A percentile compares a stretch with the other conserved stretches of the same genome.
Evolutionary conservation across 179 eudicot genomes (phyloP).

Genomic region (Silene coronaria): DNA sequence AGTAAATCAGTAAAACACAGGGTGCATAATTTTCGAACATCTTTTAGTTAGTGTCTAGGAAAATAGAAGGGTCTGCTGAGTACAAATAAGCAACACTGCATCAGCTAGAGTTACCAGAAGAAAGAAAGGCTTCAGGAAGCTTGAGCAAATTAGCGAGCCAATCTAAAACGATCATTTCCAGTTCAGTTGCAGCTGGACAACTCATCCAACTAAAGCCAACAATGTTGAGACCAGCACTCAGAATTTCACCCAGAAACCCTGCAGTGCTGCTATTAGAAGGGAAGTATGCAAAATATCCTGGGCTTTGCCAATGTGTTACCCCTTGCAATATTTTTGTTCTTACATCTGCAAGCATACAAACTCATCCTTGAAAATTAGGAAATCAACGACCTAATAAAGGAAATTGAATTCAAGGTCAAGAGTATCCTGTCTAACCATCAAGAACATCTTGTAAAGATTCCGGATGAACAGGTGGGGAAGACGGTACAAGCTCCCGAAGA

Average conservation of each 20-base stretch:
- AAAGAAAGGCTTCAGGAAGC: conserved; percentile 69
- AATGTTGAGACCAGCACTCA: conserved; percentile 82
- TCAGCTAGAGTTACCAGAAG: conserved; percentile 42
- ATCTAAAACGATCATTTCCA: conserved; percentile 84
- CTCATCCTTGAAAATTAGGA: too few species aligned
- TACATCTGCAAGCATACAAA: conserved; percentile 47
- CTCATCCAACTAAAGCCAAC: conserved; percentile 96
- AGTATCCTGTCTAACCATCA: conserved; percentile 47
- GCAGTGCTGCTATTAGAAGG: conserved; percentile 90
- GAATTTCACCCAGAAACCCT: conserved; percentile 93
- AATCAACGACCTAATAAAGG: too few species aligned
- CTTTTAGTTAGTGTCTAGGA: neutral
- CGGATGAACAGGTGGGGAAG: conserved; percentile 63
- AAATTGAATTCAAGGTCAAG: too few species aligned
- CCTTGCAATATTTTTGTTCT: conserved; percentile 73
- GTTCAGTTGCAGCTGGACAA: conserved; percentile 97
- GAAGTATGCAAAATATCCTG: conserved; percentile 72
- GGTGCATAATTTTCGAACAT: too few species aligned
- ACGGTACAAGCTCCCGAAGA: conserved; percentile 66
- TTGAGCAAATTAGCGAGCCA: conserved; percentile 85
- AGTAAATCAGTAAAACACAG: neutral
- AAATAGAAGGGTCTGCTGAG: too few species aligned
- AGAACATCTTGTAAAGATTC: conserved; percentile 70
- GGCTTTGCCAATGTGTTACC: conserved; percentile 99
- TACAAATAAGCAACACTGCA: too few species aligned